Evolutionary conservation across 225 moss, liverwort and hornwort genomes (phyloP).

Genomic region (Bryoerythrophyllum caledonicum): DNA sequence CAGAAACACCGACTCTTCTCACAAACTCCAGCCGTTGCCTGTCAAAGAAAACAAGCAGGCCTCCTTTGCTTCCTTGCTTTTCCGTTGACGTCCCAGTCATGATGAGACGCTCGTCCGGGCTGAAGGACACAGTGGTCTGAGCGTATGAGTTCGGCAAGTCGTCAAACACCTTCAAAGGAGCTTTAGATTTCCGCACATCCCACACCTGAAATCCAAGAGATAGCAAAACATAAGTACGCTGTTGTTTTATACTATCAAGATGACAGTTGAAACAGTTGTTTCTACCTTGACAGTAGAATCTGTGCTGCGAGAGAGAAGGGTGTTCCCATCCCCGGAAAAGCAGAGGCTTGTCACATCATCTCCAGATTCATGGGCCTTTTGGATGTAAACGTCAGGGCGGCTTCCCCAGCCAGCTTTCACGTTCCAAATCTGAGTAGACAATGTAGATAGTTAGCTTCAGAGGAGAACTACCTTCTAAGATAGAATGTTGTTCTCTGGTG

Average conservation of each 20-base stretch:
- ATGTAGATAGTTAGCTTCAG: constrained; percentile 10
- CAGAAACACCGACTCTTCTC: constrained; percentile 85
- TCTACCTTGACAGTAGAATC: constrained; percentile 97
- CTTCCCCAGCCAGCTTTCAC: constrained; percentile 99
- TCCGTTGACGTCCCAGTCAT: constrained; percentile 94
- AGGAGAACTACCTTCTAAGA: neutral
- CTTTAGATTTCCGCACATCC: constrained; percentile 85
- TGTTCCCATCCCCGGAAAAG: constrained; percentile 92
- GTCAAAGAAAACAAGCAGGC: constrained; percentile 77
- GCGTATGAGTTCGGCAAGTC: constrained; percentile 84
- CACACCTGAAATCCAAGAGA: constrained; percentile 64
- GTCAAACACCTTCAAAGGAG: constrained; percentile 67
- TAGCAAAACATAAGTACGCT: neutral
- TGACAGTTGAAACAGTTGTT: too few relatives aligned
- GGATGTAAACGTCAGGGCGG: constrained; percentile 92
- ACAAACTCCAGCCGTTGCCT: constrained; percentile 76
- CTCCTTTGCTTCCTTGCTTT: constrained; percentile 81
- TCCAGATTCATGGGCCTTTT: constrained; percentile 87
- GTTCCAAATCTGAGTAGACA: constrained; percentile 77
- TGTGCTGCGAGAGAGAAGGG: constrained; percentile 88
- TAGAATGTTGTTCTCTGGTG: neutral
- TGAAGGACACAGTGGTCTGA: constrained; percentile 90
- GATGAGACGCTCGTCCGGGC: constrained; percentile 95
- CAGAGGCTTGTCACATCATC: constrained; percentile 95
- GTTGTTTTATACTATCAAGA: too few relatives aligned